Conservation (phyloP, 805 yeast genomes). For the Suhomyces sp. region DNA sequence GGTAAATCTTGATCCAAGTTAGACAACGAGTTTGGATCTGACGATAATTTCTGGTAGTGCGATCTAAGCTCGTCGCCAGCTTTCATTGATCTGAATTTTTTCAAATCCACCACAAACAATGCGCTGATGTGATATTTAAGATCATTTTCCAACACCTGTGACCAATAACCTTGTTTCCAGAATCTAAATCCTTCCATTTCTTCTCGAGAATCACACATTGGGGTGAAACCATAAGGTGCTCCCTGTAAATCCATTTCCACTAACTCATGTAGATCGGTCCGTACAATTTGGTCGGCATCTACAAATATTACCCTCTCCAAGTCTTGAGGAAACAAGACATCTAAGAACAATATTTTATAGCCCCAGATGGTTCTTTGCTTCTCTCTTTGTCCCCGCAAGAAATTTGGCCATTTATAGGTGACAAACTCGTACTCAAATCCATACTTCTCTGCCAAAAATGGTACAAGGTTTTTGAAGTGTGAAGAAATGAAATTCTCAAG, state of each 20-base stretch:
- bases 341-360: slow-evolving; percentile 80
- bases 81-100: slow-evolving; percentile 54
- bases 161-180: slow-evolving; percentile 96
- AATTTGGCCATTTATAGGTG: slow-evolving; percentile 89
- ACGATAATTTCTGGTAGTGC: slow-evolving; percentile 79
- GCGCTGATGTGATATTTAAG: slow-evolving; percentile 82
- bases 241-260: slow-evolving; percentile 68
- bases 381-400: slow-evolving; percentile 79
- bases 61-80: slow-evolving; percentile 82
- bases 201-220: slow-evolving; percentile 76
- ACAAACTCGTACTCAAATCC: slow-evolving; percentile 72
- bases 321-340: slow-evolving; percentile 79
- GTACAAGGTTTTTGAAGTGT: slow-evolving; percentile 58
- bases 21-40: slow-evolving; percentile 74
- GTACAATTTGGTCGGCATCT: slow-evolving; percentile 79
- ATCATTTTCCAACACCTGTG: slow-evolving; percentile 52
- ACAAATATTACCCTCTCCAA: slow-evolving; percentile 77
- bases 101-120: slow-evolving; percentile 74
- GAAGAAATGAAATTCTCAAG: slow-evolving; percentile 79
- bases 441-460: slow-evolving; percentile 52
- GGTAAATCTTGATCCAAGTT: slow-evolving; percentile 92
- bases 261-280: slow-evolving; percentile 70
- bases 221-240: slow-evolving; percentile 83
- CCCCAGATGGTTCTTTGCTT: slow-evolving; percentile 84
- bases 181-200: slow-evolving; percentile 85